phyloP scores from a whole-genome alignment of 2,329 filamentous ascomycete species.

The Fusarium zealandicum region DNA sequence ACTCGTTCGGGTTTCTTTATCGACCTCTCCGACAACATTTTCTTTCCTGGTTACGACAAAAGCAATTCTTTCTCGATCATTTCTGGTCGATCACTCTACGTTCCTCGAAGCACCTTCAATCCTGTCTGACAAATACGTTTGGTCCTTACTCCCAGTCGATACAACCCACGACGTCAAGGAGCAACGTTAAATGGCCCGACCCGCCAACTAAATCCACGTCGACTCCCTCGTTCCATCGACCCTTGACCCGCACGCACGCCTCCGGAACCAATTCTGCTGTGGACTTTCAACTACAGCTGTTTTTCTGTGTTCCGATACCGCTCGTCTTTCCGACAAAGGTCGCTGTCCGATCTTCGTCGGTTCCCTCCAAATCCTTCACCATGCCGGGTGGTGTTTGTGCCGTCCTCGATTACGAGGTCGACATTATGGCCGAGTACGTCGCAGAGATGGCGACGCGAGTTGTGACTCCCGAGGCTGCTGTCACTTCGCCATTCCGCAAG shows the following conservation, averaged over 20 bases:
- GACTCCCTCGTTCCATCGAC: constrained; percentile 21
- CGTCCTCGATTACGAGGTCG: constrained; percentile 96
- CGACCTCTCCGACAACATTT: constrained; percentile 12
- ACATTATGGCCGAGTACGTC: constrained; percentile 94
- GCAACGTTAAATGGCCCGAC: constrained; percentile 47
- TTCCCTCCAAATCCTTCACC: constrained; percentile 48
- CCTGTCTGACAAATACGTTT: constrained; percentile 16
- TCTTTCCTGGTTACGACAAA: constrained; percentile 22
- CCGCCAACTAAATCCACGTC: constrained; percentile 36
- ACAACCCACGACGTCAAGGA: constrained; percentile 21
- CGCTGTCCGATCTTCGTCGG: constrained; percentile 51
- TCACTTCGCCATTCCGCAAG: constrained; percentile 82
- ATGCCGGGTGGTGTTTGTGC: constrained; percentile 87
- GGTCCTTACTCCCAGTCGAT: constrained; percentile 23
- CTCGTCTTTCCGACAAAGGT: constrained; percentile 48
- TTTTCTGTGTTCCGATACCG: constrained; percentile 28
- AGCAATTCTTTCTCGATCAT: constrained; percentile 15
- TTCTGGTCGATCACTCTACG: constrained; percentile 9
- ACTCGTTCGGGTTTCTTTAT: constrained; percentile 18
- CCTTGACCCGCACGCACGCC: constrained; percentile 4
- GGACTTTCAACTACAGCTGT: constrained; percentile 20
- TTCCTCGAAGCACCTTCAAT: constrained; percentile 13
- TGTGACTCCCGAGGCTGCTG: constrained; percentile 58
- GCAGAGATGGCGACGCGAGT: constrained; percentile 80
- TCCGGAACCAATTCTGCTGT: constrained; percentile 28